Evolutionary conservation across 2,329 filamentous ascomycete species (phyloP), one percentile per base, ranked within the genome.

Genomic region (Trichoderma sp.): DNA sequence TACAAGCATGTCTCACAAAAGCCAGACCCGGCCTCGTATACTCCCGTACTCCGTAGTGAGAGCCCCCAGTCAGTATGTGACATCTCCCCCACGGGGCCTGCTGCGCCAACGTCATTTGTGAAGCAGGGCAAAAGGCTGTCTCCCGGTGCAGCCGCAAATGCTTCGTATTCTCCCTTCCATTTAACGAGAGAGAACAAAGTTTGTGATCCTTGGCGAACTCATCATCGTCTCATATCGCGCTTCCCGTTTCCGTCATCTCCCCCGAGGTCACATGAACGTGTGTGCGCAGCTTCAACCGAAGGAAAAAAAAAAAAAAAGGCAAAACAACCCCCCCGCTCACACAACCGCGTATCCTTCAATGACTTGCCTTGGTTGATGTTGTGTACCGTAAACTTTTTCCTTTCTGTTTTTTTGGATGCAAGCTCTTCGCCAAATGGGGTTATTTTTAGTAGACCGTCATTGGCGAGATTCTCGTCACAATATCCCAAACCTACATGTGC

Each of bases 181-280:
- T 35, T 27, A 39, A 12, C n/a, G 34, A 48, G 19, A 35, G 8
- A 39, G 19, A n/a, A 32, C 19, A 65, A 57, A n/a, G 17, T 56
- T 35, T 65, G 29, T 35, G 64, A 35, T 52, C 25, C 64, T 37
- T 59, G 29, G 39, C 54, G 22, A 66, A 34, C 4, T 42, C 64
- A 59, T 57, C 19, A 10, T 58, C 39, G 29, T 58, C 53, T 66
- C 52, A 63, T 54, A 22, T 42, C 10, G 17, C 37, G 39, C 25
- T 29, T 45, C 54, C 50, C 39, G 22, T 54, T 35, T 37, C 52
- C 52, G 9, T 19, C 17, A n/a, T 10, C 52, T 32, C 27, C 52
- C 50, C 61, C 32, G 42, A 37, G 54, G 64, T 66, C 64, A 66
- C 64, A 58, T 66, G 64, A 59, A 59, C 54, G 22, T 57, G 53